A percentile compares a stretch with the other conserved stretches of the same genome.
Evolutionary conservation across 2,329 filamentous ascomycete species (phyloP).

Genomic region (Nothophaeocryptopus gaeumannii): DNA sequence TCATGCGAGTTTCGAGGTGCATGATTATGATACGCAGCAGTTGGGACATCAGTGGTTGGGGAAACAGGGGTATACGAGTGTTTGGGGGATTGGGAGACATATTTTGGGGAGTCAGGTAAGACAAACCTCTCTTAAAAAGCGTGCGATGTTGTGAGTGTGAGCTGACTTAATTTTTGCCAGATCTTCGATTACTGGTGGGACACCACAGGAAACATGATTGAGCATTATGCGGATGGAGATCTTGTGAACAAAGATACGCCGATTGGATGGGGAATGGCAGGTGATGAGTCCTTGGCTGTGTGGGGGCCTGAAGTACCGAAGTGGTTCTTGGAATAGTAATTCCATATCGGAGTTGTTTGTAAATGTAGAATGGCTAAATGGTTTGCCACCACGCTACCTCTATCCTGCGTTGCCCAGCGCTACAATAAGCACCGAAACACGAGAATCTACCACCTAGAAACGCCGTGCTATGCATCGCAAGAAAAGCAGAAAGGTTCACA

Average conservation of each 20-base stretch:
- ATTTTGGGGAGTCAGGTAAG: slow-evolving; percentile 55
- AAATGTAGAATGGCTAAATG: too few relatives aligned
- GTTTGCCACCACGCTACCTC: too few relatives aligned
- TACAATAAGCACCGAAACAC: too few relatives aligned
- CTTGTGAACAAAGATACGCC: slow-evolving; percentile 55
- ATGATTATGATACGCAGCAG: slow-evolving; percentile 67
- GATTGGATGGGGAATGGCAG: slow-evolving; percentile 38
- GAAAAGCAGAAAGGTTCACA: not conserved
- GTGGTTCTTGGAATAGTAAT: slow-evolving; percentile 2
- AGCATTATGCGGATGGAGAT: slow-evolving; percentile 65
- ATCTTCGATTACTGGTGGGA: slow-evolving; percentile 67
- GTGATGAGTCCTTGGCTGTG: slow-evolving; percentile 28
- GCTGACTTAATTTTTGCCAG: slow-evolving; percentile 5
- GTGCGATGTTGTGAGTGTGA: not conserved
- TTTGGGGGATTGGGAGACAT: slow-evolving; percentile 69
- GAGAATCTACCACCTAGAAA: not conserved
- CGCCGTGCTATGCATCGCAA: slow-evolving; percentile 1
- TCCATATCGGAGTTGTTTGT: too few relatives aligned
- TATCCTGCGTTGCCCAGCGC: too few relatives aligned
- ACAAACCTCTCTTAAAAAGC: slow-evolving; percentile 39
- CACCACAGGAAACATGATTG: slow-evolving; percentile 52
- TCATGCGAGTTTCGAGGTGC: slow-evolving; percentile 66
- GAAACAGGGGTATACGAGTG: slow-evolving; percentile 59
- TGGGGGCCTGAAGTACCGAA: slow-evolving; percentile 34
- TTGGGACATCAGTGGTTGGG: slow-evolving; percentile 66